These are phyloP conservation scores for Umbelopsis sp. DNA, from an alignment of 192 early-diverging fungal genomes.

Conservation along the genomic window DNA sequence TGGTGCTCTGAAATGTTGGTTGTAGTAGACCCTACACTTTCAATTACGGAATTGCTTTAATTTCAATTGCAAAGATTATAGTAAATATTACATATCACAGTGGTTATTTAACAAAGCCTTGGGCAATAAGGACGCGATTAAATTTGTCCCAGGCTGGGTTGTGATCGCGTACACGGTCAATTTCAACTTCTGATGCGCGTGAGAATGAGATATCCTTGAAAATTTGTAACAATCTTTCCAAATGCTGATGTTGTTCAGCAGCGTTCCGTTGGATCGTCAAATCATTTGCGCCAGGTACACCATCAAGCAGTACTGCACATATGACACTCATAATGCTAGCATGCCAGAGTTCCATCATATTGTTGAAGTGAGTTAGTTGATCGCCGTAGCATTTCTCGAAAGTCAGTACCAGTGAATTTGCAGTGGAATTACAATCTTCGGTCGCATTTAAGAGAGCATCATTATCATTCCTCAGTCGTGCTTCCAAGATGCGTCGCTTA, in stretches of 20 bases:
- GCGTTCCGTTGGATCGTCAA: neutral
- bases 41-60: too few species aligned
- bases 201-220: conserved; percentile 9
- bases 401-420: neutral
- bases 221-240: neutral
- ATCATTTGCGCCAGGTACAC: neutral
- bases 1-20: too few species aligned
- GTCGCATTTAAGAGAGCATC: neutral
- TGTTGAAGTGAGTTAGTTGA: conserved; percentile 7
- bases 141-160: conserved; percentile 10
- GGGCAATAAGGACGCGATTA: conserved; percentile 12
- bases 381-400: conserved; percentile 9
- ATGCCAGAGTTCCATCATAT: conserved; percentile 11
- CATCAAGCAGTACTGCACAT: neutral
- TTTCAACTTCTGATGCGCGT: neutral
- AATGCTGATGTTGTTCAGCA: neutral
- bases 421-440: neutral
- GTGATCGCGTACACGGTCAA: conserved; percentile 5
- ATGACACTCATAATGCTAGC: conserved; percentile 12
- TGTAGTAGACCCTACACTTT: too few species aligned
- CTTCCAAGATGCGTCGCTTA: conserved; percentile 9
- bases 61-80: too few species aligned
- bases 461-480: neutral
- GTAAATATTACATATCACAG: too few species aligned
- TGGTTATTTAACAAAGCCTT: neutral